Evolutionary conservation across 1,284 basidiomycete genomes (phyloP).

Genomic region (Apiotrichum porosum): DNA sequence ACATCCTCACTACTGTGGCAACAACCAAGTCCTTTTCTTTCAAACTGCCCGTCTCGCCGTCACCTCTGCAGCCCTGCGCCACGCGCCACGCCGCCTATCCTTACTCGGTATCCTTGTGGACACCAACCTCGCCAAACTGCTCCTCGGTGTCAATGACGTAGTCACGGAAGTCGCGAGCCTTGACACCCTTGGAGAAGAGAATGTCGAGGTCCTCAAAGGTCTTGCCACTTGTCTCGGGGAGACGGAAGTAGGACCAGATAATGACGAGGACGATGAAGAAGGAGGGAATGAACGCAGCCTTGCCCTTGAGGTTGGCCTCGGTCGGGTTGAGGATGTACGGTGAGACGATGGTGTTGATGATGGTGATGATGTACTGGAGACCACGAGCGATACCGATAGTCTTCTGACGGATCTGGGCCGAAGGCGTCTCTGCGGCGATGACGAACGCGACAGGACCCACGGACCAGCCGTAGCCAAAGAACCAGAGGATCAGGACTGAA

Average conservation of each 20-base stretch:
- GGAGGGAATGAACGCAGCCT: not conserved
- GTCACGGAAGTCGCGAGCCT: constrained; percentile 17
- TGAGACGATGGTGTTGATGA: not conserved
- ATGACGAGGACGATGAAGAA: too few species aligned
- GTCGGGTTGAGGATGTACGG: constrained; percentile 1
- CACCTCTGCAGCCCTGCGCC: too few species aligned
- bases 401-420: not conserved
- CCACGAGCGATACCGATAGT: not conserved
- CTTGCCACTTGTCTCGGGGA: constrained; percentile 19
- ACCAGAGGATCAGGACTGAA: constrained; percentile 1
- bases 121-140: not conserved
- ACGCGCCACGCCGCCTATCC: too few species aligned
- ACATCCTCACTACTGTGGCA: too few species aligned
- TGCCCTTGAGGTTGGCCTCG: not conserved
- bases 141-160: not conserved
- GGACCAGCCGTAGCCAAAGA: constrained; percentile 4
- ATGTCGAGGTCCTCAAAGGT: constrained; percentile 5
- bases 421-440: not conserved
- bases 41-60: too few species aligned
- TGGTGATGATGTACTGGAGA: not conserved
- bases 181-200: constrained; percentile 29
- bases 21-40: too few species aligned
- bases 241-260: constrained; percentile 1
- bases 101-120: too few species aligned
- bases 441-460: not conserved